Percentiles rank a stretch among this genome's conserved stretches.
phyloP scores from a whole-genome alignment of 345 rosid genomes.

The Salix brachista region DNA sequence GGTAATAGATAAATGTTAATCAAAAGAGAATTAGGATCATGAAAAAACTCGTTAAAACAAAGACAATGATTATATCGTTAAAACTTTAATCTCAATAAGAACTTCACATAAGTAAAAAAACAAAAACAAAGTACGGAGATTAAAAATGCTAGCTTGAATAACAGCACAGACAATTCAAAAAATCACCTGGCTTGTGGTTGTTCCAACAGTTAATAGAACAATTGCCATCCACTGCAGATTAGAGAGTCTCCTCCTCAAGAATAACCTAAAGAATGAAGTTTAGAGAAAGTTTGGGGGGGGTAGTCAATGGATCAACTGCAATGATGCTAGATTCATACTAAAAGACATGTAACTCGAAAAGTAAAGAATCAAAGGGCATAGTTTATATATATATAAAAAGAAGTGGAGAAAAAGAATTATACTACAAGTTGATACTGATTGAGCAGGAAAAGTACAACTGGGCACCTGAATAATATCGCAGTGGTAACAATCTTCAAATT shows the following conservation, averaged over 20 bases:
- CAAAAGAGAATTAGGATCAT: not conserved
- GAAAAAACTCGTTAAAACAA: not conserved
- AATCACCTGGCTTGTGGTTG: slow-evolving; percentile 83
- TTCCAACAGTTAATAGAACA: slow-evolving; percentile 76
- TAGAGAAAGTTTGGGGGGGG: not conserved
- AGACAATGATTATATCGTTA: not conserved
- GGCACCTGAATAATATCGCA: slow-evolving; percentile 77
- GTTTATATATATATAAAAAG: too few species aligned
- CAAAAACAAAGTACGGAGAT: not conserved
- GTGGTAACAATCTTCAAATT: slow-evolving; percentile 96
- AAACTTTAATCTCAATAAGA: not conserved
- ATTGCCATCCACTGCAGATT: slow-evolving; percentile 88
- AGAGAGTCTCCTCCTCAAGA: slow-evolving; percentile 62
- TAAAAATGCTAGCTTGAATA: not conserved
- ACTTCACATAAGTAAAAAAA: not conserved
- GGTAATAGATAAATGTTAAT: not conserved
- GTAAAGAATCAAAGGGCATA: not conserved
- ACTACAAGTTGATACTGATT: too few species aligned
- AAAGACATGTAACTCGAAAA: not conserved
- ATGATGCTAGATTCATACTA: not conserved
- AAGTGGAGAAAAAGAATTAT: too few species aligned
- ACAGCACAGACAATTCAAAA: not conserved
- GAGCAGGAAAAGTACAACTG: not conserved
- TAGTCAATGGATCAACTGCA: not conserved
- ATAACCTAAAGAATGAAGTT: slow-evolving; percentile 37